phyloP scores from a whole-genome alignment of 257 asterid genomes.

The Scutellaria galericulata region DNA sequence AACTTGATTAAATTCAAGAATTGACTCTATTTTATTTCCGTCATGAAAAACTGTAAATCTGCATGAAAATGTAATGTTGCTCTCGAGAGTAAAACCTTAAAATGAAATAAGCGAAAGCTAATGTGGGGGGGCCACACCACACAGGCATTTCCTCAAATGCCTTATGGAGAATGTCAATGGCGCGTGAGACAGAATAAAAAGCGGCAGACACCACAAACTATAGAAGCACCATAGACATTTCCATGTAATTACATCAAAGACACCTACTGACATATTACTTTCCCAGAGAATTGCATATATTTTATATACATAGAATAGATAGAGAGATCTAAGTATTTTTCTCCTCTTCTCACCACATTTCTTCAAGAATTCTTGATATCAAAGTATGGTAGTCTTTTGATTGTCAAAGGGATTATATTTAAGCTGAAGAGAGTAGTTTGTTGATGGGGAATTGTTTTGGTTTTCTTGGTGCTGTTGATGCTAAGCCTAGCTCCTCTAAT shows the following conservation, averaged over 20 bases:
- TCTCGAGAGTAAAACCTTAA: not conserved
- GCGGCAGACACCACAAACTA: slow-evolving; percentile 14
- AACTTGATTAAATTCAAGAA: not conserved
- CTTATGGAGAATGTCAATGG: slow-evolving; percentile 22
- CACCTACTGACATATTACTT: slow-evolving; percentile 1
- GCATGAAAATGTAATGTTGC: no score
- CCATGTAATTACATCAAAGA: slow-evolving; percentile 20
- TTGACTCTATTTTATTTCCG: not conserved
- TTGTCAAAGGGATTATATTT: slow-evolving; percentile 1
- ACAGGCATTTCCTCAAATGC: not conserved
- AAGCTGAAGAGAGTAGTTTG: slow-evolving; percentile 6
- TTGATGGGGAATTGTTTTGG: slow-evolving; percentile 93
- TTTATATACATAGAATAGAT: not conserved
- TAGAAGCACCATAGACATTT: slow-evolving; percentile 25
- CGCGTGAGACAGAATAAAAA: slow-evolving; percentile 4
- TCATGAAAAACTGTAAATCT: not conserved
- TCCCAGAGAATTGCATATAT: not conserved
- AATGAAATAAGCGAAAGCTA: not conserved
- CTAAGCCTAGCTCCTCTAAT: slow-evolving; percentile 48
- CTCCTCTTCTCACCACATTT: slow-evolving; percentile 4
- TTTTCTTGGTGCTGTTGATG: slow-evolving; percentile 47
- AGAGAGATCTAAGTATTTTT: not conserved
- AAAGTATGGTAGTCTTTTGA: slow-evolving; percentile 29
- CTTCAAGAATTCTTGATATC: slow-evolving; percentile 6
- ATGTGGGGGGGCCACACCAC: slow-evolving; percentile 27